These are phyloP conservation scores for Macroventuria anomochaeta DNA, from an alignment of 2,329 filamentous ascomycete species.

Conservation along the genomic window DNA sequence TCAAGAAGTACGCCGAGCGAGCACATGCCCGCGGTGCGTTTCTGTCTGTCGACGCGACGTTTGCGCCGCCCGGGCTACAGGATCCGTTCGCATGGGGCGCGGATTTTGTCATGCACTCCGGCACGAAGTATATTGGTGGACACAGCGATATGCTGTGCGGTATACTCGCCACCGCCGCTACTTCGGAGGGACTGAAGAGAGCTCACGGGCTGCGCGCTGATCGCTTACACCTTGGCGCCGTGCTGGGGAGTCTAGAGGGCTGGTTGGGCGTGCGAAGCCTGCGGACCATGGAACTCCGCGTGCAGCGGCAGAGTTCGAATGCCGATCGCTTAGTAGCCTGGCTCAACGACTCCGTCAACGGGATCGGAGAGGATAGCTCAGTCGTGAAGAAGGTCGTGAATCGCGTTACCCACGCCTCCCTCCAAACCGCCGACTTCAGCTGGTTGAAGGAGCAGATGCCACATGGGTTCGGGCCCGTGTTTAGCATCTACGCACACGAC, in stretches of 20 bases:
- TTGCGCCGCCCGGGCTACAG: conserved; percentile 86
- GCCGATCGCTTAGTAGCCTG: conserved; percentile 74
- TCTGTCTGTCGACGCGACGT: conserved; percentile 87
- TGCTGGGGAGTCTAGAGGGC: conserved; percentile 88
- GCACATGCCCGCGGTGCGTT: conserved; percentile 76
- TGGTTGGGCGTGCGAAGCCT: conserved; percentile 91
- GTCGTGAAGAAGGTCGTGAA: conserved; percentile 63
- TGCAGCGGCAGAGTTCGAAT: conserved; percentile 76
- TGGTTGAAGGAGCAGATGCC: conserved; percentile 94
- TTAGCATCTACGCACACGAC: conserved; percentile 72
- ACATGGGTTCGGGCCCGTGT: conserved; percentile 86
- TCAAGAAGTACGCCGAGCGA: conserved; percentile 72
- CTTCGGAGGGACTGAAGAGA: conserved; percentile 28
- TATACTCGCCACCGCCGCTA: conserved; percentile 69
- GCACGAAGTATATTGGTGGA: conserved; percentile 95
- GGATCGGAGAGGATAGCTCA: conserved; percentile 42
- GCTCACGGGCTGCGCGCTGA: conserved; percentile 67
- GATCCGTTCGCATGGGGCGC: conserved; percentile 83
- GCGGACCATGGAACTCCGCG: conserved; percentile 83
- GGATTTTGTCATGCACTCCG: conserved; percentile 89
- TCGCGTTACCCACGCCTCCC: conserved; percentile 75
- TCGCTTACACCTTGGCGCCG: conserved; percentile 76
- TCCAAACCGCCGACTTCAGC: conserved; percentile 68
- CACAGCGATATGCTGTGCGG: conserved; percentile 94
- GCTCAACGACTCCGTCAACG: conserved; percentile 63